These are phyloP conservation scores for Russula sp. DNA, from an alignment of 768 basidiomycete species.

Conservation along the genomic window DNA sequence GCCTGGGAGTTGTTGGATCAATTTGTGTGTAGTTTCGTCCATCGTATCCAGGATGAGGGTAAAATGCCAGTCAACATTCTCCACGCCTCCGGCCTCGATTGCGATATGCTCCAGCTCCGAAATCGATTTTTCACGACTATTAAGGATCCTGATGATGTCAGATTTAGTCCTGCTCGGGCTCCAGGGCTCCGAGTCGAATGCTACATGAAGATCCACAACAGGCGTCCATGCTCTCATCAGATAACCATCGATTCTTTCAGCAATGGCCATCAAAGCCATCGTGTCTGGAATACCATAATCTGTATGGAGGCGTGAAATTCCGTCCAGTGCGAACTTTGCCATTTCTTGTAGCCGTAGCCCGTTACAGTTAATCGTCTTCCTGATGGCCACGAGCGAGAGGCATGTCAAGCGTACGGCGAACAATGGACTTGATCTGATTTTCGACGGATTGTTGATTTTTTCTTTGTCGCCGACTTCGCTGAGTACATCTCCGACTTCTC, in stretches of 20 bases:
- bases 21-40: neutral
- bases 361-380: neutral
- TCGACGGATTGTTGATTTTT: neutral
- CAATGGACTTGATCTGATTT: neutral
- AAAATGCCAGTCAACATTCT: neutral
- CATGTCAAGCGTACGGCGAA: conserved; percentile 9
- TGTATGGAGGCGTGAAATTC: neutral
- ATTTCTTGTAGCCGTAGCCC: neutral
- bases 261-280: neutral
- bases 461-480: neutral
- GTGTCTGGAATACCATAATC: neutral
- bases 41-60: conserved; percentile 2
- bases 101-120: neutral
- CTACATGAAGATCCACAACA: neutral
- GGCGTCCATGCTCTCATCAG: neutral
- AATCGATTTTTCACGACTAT: neutral
- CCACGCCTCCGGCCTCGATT: neutral
- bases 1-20: conserved; percentile 17
- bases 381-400: conserved; percentile 10
- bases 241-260: neutral
- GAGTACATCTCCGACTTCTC: neutral
- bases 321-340: neutral
- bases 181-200: conserved; percentile 4
- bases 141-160: neutral
- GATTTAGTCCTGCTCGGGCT: neutral